phyloP scores from a whole-genome alignment of 2,329 filamentous ascomycete genomes.

The Lecanicillium sp. region DNA sequence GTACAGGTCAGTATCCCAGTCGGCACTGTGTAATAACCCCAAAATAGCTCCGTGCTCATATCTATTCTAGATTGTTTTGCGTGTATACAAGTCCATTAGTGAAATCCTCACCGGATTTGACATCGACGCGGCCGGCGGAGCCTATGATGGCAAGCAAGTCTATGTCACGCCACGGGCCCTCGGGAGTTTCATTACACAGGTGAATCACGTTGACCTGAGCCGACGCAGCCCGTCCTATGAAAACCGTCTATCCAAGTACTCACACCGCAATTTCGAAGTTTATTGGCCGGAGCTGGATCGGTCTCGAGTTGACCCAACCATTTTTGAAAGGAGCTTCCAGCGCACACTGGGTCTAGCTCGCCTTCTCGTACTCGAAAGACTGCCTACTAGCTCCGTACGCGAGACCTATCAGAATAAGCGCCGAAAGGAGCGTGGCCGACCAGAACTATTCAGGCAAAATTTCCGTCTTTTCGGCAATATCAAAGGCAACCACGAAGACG shows the following conservation, averaged over 20 bases:
- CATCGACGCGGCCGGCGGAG: slow-evolving; percentile 75
- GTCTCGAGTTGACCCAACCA: slow-evolving; percentile 72
- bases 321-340: slow-evolving; percentile 74
- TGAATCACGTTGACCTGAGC: slow-evolving; percentile 71
- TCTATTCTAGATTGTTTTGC: slow-evolving; percentile 62
- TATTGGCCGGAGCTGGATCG: slow-evolving; percentile 72
- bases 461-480: slow-evolving; percentile 57
- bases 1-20: slow-evolving; percentile 43
- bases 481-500: slow-evolving; percentile 70
- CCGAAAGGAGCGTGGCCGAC: slow-evolving; percentile 64
- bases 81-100: slow-evolving; percentile 75
- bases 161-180: slow-evolving; percentile 72
- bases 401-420: slow-evolving; percentile 65
- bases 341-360: slow-evolving; percentile 71
- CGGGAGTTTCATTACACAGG: slow-evolving; percentile 72
- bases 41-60: slow-evolving; percentile 8
- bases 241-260: slow-evolving; percentile 79
- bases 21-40: not conserved
- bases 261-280: slow-evolving; percentile 75
- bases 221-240: slow-evolving; percentile 82
- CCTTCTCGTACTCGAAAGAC: slow-evolving; percentile 69
- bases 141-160: slow-evolving; percentile 74
- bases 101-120: slow-evolving; percentile 86
- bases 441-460: slow-evolving; percentile 35
- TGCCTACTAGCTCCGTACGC: slow-evolving; percentile 61